Evolutionary conservation across 805 yeast species (phyloP).

Genomic region (Pachysolen tannophilus): DNA sequence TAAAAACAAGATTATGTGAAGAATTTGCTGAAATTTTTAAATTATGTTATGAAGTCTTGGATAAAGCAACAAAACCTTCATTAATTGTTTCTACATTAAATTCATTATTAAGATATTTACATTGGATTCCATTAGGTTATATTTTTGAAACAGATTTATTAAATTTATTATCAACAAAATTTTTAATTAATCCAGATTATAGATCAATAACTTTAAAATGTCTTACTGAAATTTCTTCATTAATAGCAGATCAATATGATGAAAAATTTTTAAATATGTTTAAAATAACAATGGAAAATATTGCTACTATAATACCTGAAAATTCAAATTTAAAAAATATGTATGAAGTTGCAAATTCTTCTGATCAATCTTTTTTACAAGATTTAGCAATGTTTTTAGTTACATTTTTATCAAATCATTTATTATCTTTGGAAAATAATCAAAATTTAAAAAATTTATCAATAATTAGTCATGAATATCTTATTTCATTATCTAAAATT

Average conservation of each 20-base stretch:
- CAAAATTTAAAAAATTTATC: slow-evolving; percentile 50
- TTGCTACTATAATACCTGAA: slow-evolving; percentile 62
- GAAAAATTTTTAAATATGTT: slow-evolving; percentile 63
- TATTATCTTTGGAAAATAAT: slow-evolving; percentile 53
- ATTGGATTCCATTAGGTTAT: slow-evolving; percentile 90
- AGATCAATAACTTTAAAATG: slow-evolving; percentile 85
- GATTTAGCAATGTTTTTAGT: slow-evolving; percentile 91
- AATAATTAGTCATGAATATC: slow-evolving; percentile 67
- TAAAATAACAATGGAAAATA: slow-evolving; percentile 62
- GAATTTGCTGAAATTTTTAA: slow-evolving; percentile 93
- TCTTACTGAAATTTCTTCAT: slow-evolving; percentile 79
- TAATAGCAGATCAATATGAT: slow-evolving; percentile 47
- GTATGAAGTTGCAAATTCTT: slow-evolving; percentile 67
- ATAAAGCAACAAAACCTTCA: slow-evolving; percentile 79
- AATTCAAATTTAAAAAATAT: slow-evolving; percentile 62
- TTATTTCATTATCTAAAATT: slow-evolving; percentile 78
- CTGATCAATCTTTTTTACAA: slow-evolving; percentile 90
- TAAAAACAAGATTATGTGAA: slow-evolving; percentile 76
- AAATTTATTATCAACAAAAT: slow-evolving; percentile 63
- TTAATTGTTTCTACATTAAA: slow-evolving; percentile 78
- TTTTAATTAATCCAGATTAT: slow-evolving; percentile 69
- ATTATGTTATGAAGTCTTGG: slow-evolving; percentile 88
- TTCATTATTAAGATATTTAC: slow-evolving; percentile 75
- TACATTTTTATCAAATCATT: slow-evolving; percentile 74
- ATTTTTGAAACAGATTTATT: slow-evolving; percentile 83